Conservation (phyloP, 2,329 filamentous ascomycete species). For the Diaporthe velutina region DNA sequence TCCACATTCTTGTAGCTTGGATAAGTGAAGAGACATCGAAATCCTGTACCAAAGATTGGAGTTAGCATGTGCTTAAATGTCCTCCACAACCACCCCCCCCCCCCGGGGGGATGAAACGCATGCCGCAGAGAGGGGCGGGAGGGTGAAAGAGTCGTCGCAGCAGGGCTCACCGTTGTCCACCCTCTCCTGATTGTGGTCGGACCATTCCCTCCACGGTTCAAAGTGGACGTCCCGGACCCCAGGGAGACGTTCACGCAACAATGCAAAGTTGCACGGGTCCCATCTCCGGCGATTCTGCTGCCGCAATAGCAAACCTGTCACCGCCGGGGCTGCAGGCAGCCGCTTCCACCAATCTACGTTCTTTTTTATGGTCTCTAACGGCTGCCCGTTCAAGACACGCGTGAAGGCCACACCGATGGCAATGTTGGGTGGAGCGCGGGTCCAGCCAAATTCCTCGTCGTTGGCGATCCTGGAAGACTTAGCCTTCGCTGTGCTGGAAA, state of each 20-base stretch:
- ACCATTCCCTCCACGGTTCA: slow-evolving; percentile 50
- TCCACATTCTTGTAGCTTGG: slow-evolving; percentile 39
- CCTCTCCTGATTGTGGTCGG: slow-evolving; percentile 13
- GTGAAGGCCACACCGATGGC: slow-evolving; percentile 34
- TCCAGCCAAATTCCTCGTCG: not conserved
- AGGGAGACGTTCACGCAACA: slow-evolving; percentile 48
- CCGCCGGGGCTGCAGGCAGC: slow-evolving; percentile 46
- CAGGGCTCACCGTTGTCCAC: slow-evolving; percentile 43
- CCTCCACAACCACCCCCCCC: too few species aligned
- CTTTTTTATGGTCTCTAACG: slow-evolving; percentile 28
- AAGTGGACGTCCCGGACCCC: slow-evolving; percentile 49
- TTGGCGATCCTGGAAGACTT: not conserved
- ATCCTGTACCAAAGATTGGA: slow-evolving; percentile 40
- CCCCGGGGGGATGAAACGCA: too few species aligned
- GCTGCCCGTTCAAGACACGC: not conserved
- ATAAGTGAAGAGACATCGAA: slow-evolving; percentile 43
- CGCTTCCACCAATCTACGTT: slow-evolving; percentile 42
- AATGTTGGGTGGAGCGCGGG: slow-evolving; percentile 15
- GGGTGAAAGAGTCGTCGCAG: not conserved
- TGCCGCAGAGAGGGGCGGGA: too few species aligned
- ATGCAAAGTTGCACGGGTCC: slow-evolving; percentile 45
- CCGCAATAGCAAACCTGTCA: slow-evolving; percentile 48
- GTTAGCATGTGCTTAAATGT: slow-evolving; percentile 23
- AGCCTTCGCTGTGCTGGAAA: not conserved
- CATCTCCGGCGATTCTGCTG: slow-evolving; percentile 50